Evolutionary conservation across 345 rosid genomes (phyloP), one percentile per base, ranked within the genome.

Genomic region (Cardamine occulta): DNA sequence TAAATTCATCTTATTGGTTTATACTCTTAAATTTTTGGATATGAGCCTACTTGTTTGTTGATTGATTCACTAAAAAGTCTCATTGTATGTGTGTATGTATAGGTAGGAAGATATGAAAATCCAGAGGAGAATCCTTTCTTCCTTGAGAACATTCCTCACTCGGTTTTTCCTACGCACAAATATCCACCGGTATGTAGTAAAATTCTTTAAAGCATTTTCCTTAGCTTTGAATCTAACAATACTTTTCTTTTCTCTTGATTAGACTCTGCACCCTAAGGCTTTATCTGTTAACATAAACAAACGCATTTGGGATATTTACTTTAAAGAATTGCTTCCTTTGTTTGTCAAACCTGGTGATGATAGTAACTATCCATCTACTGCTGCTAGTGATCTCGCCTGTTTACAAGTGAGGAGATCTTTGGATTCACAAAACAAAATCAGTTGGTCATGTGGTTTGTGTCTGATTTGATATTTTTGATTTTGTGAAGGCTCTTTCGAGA

Each of bases 111-210:
- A 76, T 94, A 88, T 59, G 87, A 63, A 40, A 87, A 85, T 54
- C 95, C 97, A 4, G 93, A 89, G 83, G 98, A 94, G 78, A 83
- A 80, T 75, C 90, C 97, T 21, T 94, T 91, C 85, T 94, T 91
- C 74, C 90, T 90, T 3, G 87, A 86, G 1, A 56, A 49, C 42
- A 74, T 87, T 49, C 97, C 96, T 32, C 66, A 53, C 6, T 71
- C 87, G 1, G 8, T 79, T 12, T 75, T 85, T 29, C 86, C 89
- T 14, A 31, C 76, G 5, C 55, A 61, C 65, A 73, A 79, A 26
- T 85, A 82, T 82, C 77, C 91, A 26, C 65, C 21, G 89, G 98
- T 88, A 78, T 73, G 59, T 74, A 12, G 26, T 37, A 29, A 4
- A 21, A 18, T 0, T n/a, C 37, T 74, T 12, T 31, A 26, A 62